Percentiles rank a stretch among this genome's conserved stretches.
These are phyloP conservation scores for Trichosanthes truncata DNA, from an alignment of 306 rosid species.

Conservation along the genomic window DNA sequence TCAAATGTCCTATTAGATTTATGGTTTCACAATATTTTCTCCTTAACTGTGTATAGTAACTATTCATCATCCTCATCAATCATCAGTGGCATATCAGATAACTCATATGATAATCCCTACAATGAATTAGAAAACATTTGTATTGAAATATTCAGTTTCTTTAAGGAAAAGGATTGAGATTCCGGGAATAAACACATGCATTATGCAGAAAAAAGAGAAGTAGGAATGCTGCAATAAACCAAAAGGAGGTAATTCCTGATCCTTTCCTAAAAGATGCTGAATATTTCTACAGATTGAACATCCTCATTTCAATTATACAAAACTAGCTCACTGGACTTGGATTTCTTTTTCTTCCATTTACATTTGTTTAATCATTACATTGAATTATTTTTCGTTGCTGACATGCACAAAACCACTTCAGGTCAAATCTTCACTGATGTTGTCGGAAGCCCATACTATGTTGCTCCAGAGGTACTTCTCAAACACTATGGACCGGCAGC, in stretches of 20 bases:
- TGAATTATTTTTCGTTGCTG: slow-evolving; percentile 1
- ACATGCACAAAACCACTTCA: slow-evolving; percentile 11
- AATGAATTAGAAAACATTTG: neutral
- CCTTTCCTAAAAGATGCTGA: neutral
- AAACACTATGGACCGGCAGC: slow-evolving; percentile 78
- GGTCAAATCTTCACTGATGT: slow-evolving; percentile 75
- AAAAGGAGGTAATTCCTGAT: neutral
- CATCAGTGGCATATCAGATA: neutral
- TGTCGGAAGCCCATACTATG: slow-evolving; percentile 76
- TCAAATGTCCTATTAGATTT: neutral
- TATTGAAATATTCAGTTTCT: slow-evolving; percentile 7
- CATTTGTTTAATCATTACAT: neutral
- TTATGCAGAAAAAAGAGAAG: neutral
- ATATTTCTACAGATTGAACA: neutral
- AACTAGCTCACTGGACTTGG: neutral
- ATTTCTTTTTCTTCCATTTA: neutral
- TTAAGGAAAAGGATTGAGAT: slow-evolving; percentile 4
- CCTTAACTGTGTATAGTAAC: too few species aligned
- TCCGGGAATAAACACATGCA: neutral
- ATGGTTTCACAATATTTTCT: neutral
- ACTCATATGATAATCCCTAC: neutral
- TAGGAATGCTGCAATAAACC: neutral
- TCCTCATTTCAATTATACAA: neutral
- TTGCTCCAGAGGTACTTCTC: slow-evolving; percentile 78
- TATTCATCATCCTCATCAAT: neutral